Percentiles rank a stretch among this genome's conserved stretches.
Evolutionary conservation across 495 filamentous ascomycete genomes (phyloP).

Genomic region (Pyrenula massariospora): DNA sequence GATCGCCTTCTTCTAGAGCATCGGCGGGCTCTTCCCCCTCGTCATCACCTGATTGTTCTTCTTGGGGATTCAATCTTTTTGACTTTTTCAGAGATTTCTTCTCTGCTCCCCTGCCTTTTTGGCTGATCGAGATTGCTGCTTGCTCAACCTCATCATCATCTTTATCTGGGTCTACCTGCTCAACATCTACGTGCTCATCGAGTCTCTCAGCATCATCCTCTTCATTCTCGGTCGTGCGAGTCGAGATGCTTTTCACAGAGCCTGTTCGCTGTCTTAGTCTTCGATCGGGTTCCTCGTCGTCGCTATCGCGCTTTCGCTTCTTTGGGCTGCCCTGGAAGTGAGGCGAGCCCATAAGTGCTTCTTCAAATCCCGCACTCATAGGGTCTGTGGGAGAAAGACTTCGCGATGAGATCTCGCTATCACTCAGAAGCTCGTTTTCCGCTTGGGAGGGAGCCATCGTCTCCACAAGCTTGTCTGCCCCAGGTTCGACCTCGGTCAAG

Average conservation of each 20-base stretch:
- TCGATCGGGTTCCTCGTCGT: constrained; percentile 25
- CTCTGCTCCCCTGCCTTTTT: neutral
- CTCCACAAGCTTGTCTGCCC: constrained; percentile 54
- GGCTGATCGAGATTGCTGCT: neutral
- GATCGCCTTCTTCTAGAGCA: neutral
- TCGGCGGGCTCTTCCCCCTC: neutral
- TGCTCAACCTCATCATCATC: neutral
- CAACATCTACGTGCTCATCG: constrained; percentile 20
- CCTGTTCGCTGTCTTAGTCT: constrained; percentile 31
- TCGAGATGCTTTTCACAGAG: constrained; percentile 23
- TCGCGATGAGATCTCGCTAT: constrained; percentile 1
- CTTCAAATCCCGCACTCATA: constrained; percentile 2
- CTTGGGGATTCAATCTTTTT: neutral
- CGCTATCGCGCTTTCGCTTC: constrained; percentile 38
- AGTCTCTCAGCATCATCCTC: constrained; percentile 10
- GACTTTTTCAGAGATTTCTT: neutral
- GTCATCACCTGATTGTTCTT: neutral
- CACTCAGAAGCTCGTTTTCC: neutral
- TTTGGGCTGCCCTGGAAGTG: constrained; percentile 23
- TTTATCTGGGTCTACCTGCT: constrained; percentile 9
- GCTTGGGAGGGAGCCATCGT: constrained; percentile 20
- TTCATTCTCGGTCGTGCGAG: neutral
- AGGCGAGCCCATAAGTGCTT: constrained; percentile 10
- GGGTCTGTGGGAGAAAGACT: neutral
- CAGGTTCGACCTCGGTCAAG: constrained; percentile 40